A percentile compares a stretch with the other conserved stretches of the same genome.
phyloP scores from a whole-genome alignment of 2,329 filamentous ascomycete species.

The Calonectria pseudoreteaudii region DNA sequence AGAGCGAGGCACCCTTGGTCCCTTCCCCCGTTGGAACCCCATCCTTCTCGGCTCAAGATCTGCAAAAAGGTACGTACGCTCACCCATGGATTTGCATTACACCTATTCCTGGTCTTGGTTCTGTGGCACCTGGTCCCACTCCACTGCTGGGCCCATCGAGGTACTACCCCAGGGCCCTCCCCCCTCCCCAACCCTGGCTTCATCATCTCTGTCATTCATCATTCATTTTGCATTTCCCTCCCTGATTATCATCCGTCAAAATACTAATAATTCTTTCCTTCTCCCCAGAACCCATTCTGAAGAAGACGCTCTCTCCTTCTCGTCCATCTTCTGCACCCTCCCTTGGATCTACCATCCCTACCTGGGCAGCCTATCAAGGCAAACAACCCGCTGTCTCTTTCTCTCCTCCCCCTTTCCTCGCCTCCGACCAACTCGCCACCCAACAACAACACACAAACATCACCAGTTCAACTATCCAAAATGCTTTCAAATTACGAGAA shows the following conservation, averaged over 20 bases:
- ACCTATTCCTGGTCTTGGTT: slow-evolving; percentile 10
- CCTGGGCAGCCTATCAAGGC: neutral
- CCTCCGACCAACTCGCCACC: slow-evolving; percentile 3
- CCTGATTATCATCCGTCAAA: neutral
- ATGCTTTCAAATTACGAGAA: slow-evolving; percentile 46
- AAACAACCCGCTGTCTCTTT: neutral
- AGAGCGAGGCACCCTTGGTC: neutral
- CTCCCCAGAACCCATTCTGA: neutral
- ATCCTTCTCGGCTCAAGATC: slow-evolving; percentile 2
- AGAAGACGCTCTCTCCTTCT: neutral
- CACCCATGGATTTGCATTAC: neutral
- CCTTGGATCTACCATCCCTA: neutral
- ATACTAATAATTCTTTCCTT: slow-evolving; percentile 5
- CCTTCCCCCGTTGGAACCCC: neutral
- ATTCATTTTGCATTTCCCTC: slow-evolving; percentile 7
- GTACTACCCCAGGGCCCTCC: slow-evolving; percentile 4
- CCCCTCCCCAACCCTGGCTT: neutral
- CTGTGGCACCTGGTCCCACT: slow-evolving; percentile 19
- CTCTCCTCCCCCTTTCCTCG: neutral
- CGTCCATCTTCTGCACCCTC: neutral
- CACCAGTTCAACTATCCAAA: slow-evolving; percentile 16
- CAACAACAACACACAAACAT: neutral
- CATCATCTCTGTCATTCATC: slow-evolving; percentile 5
- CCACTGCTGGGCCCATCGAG: neutral
- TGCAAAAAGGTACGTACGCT: slow-evolving; percentile 11